Evolutionary conservation across 257 asterid species (phyloP), one percentile per base, ranked within the genome.

Genomic region (Nicotiana sylvestris): DNA sequence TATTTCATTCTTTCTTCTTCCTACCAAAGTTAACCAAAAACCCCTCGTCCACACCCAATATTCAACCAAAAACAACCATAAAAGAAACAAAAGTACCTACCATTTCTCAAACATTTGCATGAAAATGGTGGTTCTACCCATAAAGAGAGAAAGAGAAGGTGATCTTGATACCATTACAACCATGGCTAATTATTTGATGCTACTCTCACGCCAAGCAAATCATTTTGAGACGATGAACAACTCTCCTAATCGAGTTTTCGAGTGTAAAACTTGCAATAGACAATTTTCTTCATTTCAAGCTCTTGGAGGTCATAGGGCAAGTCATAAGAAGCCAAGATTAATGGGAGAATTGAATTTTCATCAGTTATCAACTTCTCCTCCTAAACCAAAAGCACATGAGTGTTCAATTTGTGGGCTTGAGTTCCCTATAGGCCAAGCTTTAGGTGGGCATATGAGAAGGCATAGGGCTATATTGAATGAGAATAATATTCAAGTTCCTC

Each of bases 251-350:
- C 90, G 92, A 3, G 90, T 90, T 4, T 91, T 90, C 68, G 88
- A 89, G 89, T 92, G 97, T 86, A 92, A 92, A 51, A 92, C 95
- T 0, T 92, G 97, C 43, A 87, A 88, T 79, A 33, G 92, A 69
- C 91, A 87, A 85, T 93, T 93, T 81, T 56, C 93, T 58, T 93
- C 97, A 6, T 93, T 93, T 33, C 97, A 93, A 80, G 97, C 97
- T 29, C 90, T 93, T 33, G 97, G 97, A 6, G 97, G 97, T 62
- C 97, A 93, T 90, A 88, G 97, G 6, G 94, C 97, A 5, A 92
- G 95, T 89, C 97, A 92, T 74, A 92, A 92, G 82, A 91, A 86
- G 85, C 92, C 94, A 77, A 81, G 86, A 80, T 43, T 89, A 62
- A 66, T 32, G 46, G 81, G 58, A 12, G 91, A 86, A 39, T 82